These are phyloP conservation scores for Scleroderma citrinum DNA, from an alignment of 768 basidiomycete genomes.

Conservation along the genomic window DNA sequence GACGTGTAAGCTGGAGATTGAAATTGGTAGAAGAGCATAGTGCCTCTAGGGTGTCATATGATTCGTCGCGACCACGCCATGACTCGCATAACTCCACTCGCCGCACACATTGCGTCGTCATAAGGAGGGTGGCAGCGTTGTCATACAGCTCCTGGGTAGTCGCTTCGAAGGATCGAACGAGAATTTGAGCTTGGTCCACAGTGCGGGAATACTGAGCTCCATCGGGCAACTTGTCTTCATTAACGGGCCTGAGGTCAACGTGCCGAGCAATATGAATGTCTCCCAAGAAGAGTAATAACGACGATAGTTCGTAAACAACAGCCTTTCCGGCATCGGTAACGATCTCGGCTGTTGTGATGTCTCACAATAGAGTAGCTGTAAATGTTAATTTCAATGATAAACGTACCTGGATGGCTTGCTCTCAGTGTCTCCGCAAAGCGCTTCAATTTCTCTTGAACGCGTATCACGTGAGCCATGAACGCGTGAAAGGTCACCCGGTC, in stretches of 20 bases:
- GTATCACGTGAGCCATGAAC: constrained; percentile 20
- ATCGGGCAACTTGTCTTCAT: constrained; percentile 25
- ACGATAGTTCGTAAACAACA: constrained; percentile 34
- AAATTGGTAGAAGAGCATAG: constrained; percentile 26
- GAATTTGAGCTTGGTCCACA: constrained; percentile 40
- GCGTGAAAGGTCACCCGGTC: constrained; percentile 27
- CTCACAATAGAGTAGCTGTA: background rate
- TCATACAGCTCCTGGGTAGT: constrained; percentile 48
- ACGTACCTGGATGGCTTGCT: constrained; percentile 18
- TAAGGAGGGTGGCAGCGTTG: constrained; percentile 37
- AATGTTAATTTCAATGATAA: background rate
- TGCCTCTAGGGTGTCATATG: constrained; percentile 26
- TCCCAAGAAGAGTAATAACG: constrained; percentile 36
- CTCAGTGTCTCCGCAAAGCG: constrained; percentile 14
- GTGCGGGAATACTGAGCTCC: constrained; percentile 35
- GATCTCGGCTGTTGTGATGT: constrained; percentile 13
- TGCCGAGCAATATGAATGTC: constrained; percentile 48
- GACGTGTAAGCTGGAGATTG: constrained; percentile 31
- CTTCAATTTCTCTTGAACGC: constrained; percentile 26
- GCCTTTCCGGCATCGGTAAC: constrained; percentile 26
- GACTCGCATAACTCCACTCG: constrained; percentile 21
- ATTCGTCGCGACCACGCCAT: constrained; percentile 15
- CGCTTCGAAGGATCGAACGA: constrained; percentile 44
- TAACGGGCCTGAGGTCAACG: constrained; percentile 44
- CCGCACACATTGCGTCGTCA: constrained; percentile 31